Evolutionary conservation across 2,329 filamentous ascomycete species (phyloP), one percentile per base, ranked within the genome.

Genomic region (Cercospora zeae-maydis): DNA sequence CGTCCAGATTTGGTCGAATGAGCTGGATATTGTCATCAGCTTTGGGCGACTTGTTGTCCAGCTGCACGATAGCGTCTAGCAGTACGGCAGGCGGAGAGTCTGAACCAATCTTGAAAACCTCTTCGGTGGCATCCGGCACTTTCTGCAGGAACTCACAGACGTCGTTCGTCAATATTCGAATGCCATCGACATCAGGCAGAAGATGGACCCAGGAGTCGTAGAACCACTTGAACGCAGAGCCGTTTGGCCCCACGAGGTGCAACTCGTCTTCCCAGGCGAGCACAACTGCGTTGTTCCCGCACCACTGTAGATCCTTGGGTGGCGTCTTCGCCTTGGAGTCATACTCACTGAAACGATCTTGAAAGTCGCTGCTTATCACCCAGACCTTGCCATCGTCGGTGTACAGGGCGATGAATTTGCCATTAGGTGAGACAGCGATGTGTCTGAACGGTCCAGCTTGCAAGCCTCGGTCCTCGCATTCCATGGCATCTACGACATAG

Each of bases 241-340:
- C 91, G 37, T 88, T 89, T 0, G 92, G 92, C 0, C 93, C 95
- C 64, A 99, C 89, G 30, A 99, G 83, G 73, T 97, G 95, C 3
- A 99, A 88, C 76, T 99, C 95, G 73, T 99, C 95, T 73, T 98
- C 95, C 95, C 95, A 99, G 0, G 93, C 93, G 70, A 99, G 86
- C 30, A 96, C 86, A 3, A 95, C 90, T 13, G 93, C 92, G 76
- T 98, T 93, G 71, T 95, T 93, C 4, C 95, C 95, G 75, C 95
- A 99, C 95, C 95, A 99, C 71, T 95, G 89, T 65, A 99, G 84
- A 67, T 95, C 91, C 70, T 91, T 89, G 3, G 95, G 95, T 1
- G 88, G 83, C 4, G 92, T 96, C 75, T 89, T 89, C 9, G 91
- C 93, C 69, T 88, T 88, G 0, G 93, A 93, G 72, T 96, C 88